Base-by-base conservation (phyloP, 768 basidiomycete species). In the Lactarius pseudohatsudake region DNA sequence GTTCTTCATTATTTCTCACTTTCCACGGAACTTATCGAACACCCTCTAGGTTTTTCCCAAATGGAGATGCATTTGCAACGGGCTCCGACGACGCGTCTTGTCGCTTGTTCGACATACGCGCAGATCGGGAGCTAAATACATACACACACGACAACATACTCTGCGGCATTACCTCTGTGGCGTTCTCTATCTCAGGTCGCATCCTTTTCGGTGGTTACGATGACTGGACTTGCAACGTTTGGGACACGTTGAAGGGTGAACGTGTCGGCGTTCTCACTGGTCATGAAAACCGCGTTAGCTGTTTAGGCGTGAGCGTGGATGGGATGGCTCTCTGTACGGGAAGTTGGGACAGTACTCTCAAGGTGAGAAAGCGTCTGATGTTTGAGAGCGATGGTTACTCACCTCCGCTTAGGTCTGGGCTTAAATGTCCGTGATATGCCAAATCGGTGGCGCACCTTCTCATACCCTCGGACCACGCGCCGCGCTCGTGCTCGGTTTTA, bases 181-280 rank as follows among this genome's bases (percentile, higher is more conserved):
- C 95, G 16, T 99, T 99, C 82, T 98, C 96, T 4, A 92, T 94
- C 72, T 98, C 96, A 32, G 96, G 96, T 43, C 91, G 96, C 66
- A 93, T 99, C 72, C 83, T 99, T 45, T 99, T 99, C 72, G 96
- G 97, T 70, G 96, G 96, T 50, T 99, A 99, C 76, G 96, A 99
- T 77, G 96, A 99, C 76, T 98, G 97, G 92, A 98, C 97, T 71
- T 96, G 94, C 82, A 99, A 99, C 75, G 96, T 98, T 60, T 99
- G 96, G 96, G 96, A 99, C 76, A 98, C 96, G 34, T 83, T 99
- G 74, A 97, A 96, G 78, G 97, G 97, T 63, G 96, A 98, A 77
- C 91, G 96, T 64, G 95, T 99, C 47, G 96, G 96, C 64, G 97
- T 99, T 61, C 79, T 99, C 68, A 94, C 95, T 43, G 96, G 97